phyloP scores from a whole-genome alignment of 352 stramenopile species.

The Halophytophthora polymorphica region DNA sequence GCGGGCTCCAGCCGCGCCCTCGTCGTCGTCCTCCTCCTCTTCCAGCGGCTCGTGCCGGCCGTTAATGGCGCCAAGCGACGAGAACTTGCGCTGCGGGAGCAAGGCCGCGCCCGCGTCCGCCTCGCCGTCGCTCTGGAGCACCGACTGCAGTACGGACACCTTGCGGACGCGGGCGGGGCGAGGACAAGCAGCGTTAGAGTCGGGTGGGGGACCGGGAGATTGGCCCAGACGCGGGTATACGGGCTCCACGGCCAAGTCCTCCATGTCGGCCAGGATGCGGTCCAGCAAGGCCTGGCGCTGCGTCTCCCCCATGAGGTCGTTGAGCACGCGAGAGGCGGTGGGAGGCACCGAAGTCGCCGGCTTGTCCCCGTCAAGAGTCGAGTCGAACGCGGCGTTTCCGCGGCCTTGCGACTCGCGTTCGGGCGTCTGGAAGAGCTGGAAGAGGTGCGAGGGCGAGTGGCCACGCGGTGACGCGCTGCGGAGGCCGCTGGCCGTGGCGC shows the following conservation, averaged over 20 bases:
- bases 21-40: conserved; percentile 18
- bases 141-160: conserved; percentile 13
- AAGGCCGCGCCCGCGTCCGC: conserved; percentile 8
- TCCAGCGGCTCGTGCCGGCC: conserved; percentile 6
- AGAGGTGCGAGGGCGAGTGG: too few relatives aligned
- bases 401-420: background rate
- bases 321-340: conserved; percentile 24
- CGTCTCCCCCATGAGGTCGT: conserved; percentile 57
- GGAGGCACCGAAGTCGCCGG: too few relatives aligned
- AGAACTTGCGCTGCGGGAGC: conserved; percentile 38
- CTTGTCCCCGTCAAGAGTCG: conserved; percentile 8
- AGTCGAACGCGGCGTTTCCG: background rate
- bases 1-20: conserved; percentile 18
- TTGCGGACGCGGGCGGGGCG: conserved; percentile 13
- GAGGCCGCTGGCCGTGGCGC: too few relatives aligned
- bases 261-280: conserved; percentile 66
- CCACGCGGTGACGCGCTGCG: too few relatives aligned
- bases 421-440: too few relatives aligned
- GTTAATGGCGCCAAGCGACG: conserved; percentile 20
- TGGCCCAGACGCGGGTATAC: conserved; percentile 26
- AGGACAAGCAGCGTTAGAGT: conserved; percentile 1
- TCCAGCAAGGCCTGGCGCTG: conserved; percentile 60
- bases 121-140: conserved; percentile 4
- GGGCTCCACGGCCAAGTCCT: conserved; percentile 35
- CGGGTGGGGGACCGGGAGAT: background rate